Percentiles rank a stretch among this genome's conserved stretches.
Evolutionary conservation across 352 stramenopile species (phyloP).

Genomic region (Pythium insidiosum): DNA sequence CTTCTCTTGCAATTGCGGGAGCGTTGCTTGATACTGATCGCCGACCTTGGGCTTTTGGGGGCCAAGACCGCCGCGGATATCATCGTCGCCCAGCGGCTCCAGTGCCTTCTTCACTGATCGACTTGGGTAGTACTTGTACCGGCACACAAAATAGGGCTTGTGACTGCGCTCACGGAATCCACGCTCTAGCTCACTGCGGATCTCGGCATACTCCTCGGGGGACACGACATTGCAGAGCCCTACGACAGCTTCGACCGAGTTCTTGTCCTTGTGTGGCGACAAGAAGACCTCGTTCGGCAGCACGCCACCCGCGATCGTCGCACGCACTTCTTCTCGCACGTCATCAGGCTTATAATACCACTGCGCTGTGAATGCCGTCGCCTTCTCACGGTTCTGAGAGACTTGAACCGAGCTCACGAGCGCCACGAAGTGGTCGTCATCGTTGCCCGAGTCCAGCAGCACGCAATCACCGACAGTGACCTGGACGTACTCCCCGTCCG

Average conservation of each 20-base stretch:
- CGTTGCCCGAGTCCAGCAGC: slow-evolving; percentile 62
- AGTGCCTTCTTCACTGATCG: slow-evolving; percentile 57
- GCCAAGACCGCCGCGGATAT: slow-evolving; percentile 55
- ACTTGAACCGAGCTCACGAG: slow-evolving; percentile 69
- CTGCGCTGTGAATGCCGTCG: slow-evolving; percentile 61
- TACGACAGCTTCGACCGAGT: slow-evolving; percentile 71
- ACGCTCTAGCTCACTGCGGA: slow-evolving; percentile 59
- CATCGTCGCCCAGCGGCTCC: slow-evolving; percentile 54
- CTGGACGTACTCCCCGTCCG: slow-evolving; percentile 43
- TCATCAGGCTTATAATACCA: slow-evolving; percentile 85
- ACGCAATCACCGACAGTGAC: slow-evolving; percentile 74
- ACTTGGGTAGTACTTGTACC: slow-evolving; percentile 78
- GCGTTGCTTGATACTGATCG: slow-evolving; percentile 38
- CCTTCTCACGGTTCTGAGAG: slow-evolving; percentile 36
- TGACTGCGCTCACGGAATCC: slow-evolving; percentile 56
- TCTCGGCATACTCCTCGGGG: slow-evolving; percentile 62
- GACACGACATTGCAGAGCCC: slow-evolving; percentile 72
- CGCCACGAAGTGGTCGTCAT: slow-evolving; percentile 57
- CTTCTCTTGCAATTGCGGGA: slow-evolving; percentile 31
- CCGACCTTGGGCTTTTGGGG: slow-evolving; percentile 66
- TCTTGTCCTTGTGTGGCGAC: slow-evolving; percentile 80
- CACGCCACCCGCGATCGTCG: slow-evolving; percentile 44
- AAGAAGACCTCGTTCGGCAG: slow-evolving; percentile 72
- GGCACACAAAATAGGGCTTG: slow-evolving; percentile 61
- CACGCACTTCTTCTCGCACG: slow-evolving; percentile 52